phyloP scores from a whole-genome alignment of 495 filamentous ascomycete species.

The Mycothermus thermophilus region DNA sequence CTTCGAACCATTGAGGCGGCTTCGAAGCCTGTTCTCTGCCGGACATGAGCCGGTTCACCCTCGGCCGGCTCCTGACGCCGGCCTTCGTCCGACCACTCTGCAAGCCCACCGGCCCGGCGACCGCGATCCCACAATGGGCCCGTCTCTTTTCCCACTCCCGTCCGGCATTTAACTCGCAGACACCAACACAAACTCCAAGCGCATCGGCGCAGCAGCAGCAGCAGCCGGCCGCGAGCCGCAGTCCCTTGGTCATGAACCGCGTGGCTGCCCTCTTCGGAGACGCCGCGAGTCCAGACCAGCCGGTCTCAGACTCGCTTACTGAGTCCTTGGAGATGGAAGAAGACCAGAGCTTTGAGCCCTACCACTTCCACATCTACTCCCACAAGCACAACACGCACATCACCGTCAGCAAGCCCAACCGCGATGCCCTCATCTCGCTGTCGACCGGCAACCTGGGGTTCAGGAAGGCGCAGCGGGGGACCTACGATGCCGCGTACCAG shows the following conservation, averaged over 20 bases:
- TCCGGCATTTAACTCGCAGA: too few relatives aligned
- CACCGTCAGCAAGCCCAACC: conserved; percentile 70
- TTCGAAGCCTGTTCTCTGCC: conserved; percentile 3
- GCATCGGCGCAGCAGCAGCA: background rate
- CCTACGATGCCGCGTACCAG: conserved; percentile 91
- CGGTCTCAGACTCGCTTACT: too few relatives aligned
- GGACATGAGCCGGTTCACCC: conserved; percentile 30
- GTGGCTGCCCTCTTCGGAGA: too few relatives aligned
- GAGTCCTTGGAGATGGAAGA: conserved; percentile 12
- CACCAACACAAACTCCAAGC: too few relatives aligned
- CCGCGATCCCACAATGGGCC: conserved; percentile 19
- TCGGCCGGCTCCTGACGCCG: conserved; percentile 34
- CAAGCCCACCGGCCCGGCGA: conserved; percentile 12
- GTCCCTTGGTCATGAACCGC: background rate
- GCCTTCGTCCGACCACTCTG: conserved; percentile 19
- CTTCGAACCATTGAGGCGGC: background rate
- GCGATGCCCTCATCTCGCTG: conserved; percentile 58
- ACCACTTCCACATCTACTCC: conserved; percentile 76
- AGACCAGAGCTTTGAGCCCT: conserved; percentile 34
- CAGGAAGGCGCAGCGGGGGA: conserved; percentile 58
- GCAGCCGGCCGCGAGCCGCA: background rate
- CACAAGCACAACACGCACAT: conserved; percentile 90
- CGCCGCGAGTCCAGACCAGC: too few relatives aligned
- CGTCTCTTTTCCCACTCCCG: conserved; percentile 34
- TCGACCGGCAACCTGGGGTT: conserved; percentile 78